These are phyloP conservation scores for Mycogone perniciosa DNA, from an alignment of 2,329 filamentous ascomycete species.

Conservation along the genomic window DNA sequence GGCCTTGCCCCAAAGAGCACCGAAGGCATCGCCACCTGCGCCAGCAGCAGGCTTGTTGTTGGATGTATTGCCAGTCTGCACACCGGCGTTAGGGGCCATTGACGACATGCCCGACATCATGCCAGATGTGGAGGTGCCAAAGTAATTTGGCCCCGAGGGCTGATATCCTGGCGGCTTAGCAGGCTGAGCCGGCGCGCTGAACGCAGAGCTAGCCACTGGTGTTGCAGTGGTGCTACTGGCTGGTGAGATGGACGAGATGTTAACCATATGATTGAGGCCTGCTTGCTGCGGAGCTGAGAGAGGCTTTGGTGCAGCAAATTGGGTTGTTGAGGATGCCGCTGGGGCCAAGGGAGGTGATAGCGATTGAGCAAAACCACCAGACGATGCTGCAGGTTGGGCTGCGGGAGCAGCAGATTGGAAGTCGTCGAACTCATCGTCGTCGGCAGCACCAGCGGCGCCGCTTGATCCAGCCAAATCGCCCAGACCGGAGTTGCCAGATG, in stretches of 20 bases:
- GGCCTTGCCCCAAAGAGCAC: slow-evolving; percentile 73
- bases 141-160: slow-evolving; percentile 84
- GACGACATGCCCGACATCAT: slow-evolving; percentile 17
- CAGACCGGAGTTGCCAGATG: slow-evolving; percentile 41
- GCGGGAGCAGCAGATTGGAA: slow-evolving; percentile 81
- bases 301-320: slow-evolving; percentile 77
- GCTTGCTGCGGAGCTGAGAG: slow-evolving; percentile 76
- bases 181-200: slow-evolving; percentile 41
- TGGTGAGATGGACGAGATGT: slow-evolving; percentile 75
- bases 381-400: slow-evolving; percentile 38
- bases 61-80: slow-evolving; percentile 42
- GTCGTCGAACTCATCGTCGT: slow-evolving; percentile 92
- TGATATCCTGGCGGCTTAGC: slow-evolving; percentile 62
- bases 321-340: slow-evolving; percentile 47
- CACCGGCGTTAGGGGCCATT: slow-evolving; percentile 22
- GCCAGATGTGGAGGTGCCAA: slow-evolving; percentile 61
- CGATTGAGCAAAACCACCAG: slow-evolving; percentile 31
- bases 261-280: slow-evolving; percentile 73
- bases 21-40: slow-evolving; percentile 78
- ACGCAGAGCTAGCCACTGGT: slow-evolving; percentile 56
- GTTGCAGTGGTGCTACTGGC: slow-evolving; percentile 51
- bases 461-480: slow-evolving; percentile 34
- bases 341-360: slow-evolving; percentile 40
- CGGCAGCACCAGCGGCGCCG: slow-evolving; percentile 24
- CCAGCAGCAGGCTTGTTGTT: slow-evolving; percentile 46